Evolutionary conservation across 1,284 basidiomycete species (phyloP).

Genomic region (Cutaneotrichosporon sp.): DNA sequence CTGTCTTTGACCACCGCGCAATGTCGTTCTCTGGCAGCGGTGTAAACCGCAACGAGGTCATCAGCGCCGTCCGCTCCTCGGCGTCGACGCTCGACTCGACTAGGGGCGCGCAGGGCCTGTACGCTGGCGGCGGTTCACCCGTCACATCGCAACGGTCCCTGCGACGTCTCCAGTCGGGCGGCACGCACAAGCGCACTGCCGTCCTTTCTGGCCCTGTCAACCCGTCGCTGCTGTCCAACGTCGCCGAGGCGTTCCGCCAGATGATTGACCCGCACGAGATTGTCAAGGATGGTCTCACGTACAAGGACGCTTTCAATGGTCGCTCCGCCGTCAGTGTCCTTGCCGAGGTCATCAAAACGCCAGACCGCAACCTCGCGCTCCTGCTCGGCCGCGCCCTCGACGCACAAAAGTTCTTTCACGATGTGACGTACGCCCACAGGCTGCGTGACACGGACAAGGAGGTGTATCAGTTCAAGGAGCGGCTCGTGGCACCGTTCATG

Average conservation of each 20-base stretch:
- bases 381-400: slow-evolving; percentile 91
- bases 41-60: slow-evolving; percentile 30
- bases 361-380: slow-evolving; percentile 90
- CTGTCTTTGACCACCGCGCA: slow-evolving; percentile 35
- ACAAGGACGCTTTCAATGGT: slow-evolving; percentile 94
- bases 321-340: slow-evolving; percentile 95
- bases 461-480: slow-evolving; percentile 78
- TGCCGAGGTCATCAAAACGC: slow-evolving; percentile 95
- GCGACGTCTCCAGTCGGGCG: slow-evolving; percentile 20
- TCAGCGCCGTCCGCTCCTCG: slow-evolving; percentile 32
- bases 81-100: slow-evolving; percentile 19
- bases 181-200: slow-evolving; percentile 22
- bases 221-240: slow-evolving; percentile 86
- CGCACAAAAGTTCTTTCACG: slow-evolving; percentile 98
- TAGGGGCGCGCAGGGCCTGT: slow-evolving; percentile 3
- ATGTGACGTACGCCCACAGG: slow-evolving; percentile 97
- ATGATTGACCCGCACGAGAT: slow-evolving; percentile 72
- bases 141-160: slow-evolving; percentile 35
- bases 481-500: slow-evolving; percentile 43
- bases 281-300: slow-evolving; percentile 89
- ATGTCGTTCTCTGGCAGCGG: slow-evolving; percentile 45
- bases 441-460: slow-evolving; percentile 83
- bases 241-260: slow-evolving; percentile 86
- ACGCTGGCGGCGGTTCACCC: slow-evolving; percentile 25
- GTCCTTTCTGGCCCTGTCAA: slow-evolving; percentile 53